Percentiles rank a stretch among this genome's conserved stretches.
These are phyloP conservation scores for Fraxinus excelsior DNA, from an alignment of 257 asterid genomes.

Conservation along the genomic window DNA sequence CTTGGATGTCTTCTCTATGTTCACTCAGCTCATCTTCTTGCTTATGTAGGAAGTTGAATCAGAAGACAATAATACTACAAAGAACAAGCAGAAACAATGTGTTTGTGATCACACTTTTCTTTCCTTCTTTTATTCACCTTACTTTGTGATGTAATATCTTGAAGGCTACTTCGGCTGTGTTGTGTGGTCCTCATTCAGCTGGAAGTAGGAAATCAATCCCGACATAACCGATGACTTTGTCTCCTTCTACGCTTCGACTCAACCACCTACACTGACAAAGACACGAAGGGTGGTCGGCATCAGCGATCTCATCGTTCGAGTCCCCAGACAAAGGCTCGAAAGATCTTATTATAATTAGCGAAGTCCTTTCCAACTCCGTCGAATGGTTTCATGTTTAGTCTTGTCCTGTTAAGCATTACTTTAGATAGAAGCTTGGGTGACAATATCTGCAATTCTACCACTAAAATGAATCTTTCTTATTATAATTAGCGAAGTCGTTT, in stretches of 20 bases:
- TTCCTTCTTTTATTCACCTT: conserved; percentile 8
- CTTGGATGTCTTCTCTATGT: conserved; percentile 16
- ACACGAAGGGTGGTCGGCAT: too few species aligned
- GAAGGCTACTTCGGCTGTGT: neutral
- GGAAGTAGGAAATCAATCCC: too few species aligned
- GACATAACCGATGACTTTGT: too few species aligned
- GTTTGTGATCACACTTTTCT: conserved; percentile 21
- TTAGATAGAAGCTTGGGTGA: neutral
- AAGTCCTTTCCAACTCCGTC: too few species aligned
- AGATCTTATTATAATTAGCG: too few species aligned
- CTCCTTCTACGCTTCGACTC: too few species aligned
- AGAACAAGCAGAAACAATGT: conserved; percentile 65
- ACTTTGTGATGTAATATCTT: conserved; percentile 9
- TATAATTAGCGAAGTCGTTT: too few species aligned
- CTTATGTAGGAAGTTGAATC: conserved; percentile 53
- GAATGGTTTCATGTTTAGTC: neutral
- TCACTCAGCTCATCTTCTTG: conserved; percentile 15
- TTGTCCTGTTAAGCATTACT: neutral
- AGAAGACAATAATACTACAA: conserved; percentile 42
- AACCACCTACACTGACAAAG: too few species aligned
- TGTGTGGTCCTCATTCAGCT: too few species aligned
- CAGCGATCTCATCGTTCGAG: too few species aligned
- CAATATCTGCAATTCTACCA: neutral
- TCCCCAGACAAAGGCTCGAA: too few species aligned
- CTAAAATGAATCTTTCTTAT: neutral